Conservation (phyloP, 371 early-diverging fungal species). For the Umbelopsis sp. region DNA sequence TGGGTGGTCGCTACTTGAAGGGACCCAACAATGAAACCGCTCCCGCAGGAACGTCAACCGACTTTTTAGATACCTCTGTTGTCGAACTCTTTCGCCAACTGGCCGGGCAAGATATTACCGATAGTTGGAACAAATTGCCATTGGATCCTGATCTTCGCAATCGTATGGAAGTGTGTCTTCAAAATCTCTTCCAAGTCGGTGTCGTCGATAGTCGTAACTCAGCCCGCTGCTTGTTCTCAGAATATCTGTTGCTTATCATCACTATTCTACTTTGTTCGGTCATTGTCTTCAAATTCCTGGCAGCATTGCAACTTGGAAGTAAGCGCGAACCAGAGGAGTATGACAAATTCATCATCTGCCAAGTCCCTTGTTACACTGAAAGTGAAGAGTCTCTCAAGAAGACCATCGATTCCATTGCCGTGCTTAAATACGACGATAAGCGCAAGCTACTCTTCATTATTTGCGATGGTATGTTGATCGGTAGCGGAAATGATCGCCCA, state of each 20-base stretch:
- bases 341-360: constrained; percentile 91
- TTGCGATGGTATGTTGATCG: constrained; percentile 87
- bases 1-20: constrained; percentile 31
- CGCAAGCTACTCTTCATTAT: constrained; percentile 79
- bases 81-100: constrained; percentile 61
- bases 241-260: constrained; percentile 78
- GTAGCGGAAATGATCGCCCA: constrained; percentile 87
- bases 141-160: constrained; percentile 32
- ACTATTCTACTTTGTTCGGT: constrained; percentile 78
- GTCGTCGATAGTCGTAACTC: constrained; percentile 83
- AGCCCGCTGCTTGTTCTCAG: constrained; percentile 78
- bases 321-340: constrained; percentile 79
- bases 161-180: constrained; percentile 64
- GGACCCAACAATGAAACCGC: constrained; percentile 30
- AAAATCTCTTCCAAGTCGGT: constrained; percentile 81
- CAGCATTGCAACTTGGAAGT: constrained; percentile 81
- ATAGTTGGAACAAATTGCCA: constrained; percentile 51
- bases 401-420: constrained; percentile 74
- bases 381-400: constrained; percentile 73
- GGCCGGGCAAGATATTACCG: constrained; percentile 66
- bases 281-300: constrained; percentile 87
- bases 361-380: constrained; percentile 87
- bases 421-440: constrained; percentile 69
- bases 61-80: constrained; percentile 53
- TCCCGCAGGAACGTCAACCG: constrained; percentile 35